Evolutionary conservation across 768 basidiomycete species (phyloP).

Genomic region (Suillus decipiens): DNA sequence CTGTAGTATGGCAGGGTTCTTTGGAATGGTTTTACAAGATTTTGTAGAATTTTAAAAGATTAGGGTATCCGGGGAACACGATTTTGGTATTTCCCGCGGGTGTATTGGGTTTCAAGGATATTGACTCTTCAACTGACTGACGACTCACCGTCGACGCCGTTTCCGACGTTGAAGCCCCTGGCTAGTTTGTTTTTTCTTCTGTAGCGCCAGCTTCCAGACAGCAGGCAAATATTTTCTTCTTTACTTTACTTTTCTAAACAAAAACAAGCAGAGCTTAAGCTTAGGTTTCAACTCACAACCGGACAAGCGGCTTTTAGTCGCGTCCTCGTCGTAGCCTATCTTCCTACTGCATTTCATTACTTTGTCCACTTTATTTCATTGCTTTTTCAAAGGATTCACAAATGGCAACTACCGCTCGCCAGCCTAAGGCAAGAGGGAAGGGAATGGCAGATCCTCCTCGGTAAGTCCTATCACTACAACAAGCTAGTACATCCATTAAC

Average conservation of each 20-base stretch:
- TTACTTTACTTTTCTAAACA: constrained; percentile 20
- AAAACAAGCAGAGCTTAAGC: constrained; percentile 15
- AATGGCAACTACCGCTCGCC: constrained; percentile 69
- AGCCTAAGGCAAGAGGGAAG: constrained; percentile 64
- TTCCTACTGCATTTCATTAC: constrained; percentile 36
- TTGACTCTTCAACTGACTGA: constrained; percentile 32
- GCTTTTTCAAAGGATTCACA: constrained; percentile 26
- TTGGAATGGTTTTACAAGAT: background rate
- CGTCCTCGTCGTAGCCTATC: constrained; percentile 35
- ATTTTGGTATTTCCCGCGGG: constrained; percentile 30
- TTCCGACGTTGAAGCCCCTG: constrained; percentile 6
- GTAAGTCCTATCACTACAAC: constrained; percentile 42
- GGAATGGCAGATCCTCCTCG: constrained; percentile 57
- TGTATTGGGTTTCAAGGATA: constrained; percentile 30
- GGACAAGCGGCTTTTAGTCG: constrained; percentile 29
- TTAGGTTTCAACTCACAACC: constrained; percentile 14
- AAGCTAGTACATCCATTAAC: constrained; percentile 8
- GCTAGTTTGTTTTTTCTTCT: constrained; percentile 24
- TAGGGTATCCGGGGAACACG: constrained; percentile 9
- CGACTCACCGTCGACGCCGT: constrained; percentile 12
- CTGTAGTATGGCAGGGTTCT: background rate
- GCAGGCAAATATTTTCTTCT: constrained; percentile 20
- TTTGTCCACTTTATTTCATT: constrained; percentile 32
- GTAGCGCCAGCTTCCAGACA: constrained; percentile 25
- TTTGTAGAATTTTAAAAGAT: background rate